Evolutionary conservation across 75 land plant genomes (phyloP), one percentile per base, ranked within the genome.

Genomic region (Cunninghamia lanceolata): DNA sequence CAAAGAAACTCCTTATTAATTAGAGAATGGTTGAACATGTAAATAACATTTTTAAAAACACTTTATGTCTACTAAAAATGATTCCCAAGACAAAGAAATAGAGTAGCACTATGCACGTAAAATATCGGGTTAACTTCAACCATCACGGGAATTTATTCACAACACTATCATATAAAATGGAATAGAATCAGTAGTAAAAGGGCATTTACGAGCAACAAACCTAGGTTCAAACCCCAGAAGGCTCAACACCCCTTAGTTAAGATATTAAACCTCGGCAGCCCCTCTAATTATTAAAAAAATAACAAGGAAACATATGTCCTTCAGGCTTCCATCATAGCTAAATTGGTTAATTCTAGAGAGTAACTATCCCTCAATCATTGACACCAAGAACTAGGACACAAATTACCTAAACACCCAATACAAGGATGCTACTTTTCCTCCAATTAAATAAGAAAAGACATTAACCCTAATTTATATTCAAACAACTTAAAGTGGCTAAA

Each of bases 131-230:
- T 39, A 21, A 77, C 80, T 77, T 77, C 25, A 40, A 45, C 45
- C 80, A 77, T 77, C 19, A 6, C 19, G 78, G 28, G n/a, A 77
- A 77, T 77, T 77, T 77, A 19, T 40, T 77, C 80, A 39, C 79
- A 39, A 36, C 39, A 40, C 43, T 17, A 77, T 19, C 28, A 38
- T 40, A n/a, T 28, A 39, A 40, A 77, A 77, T 77, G 43, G 28
- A 77, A 77, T n/a, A 77, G 43, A 39, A 56, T 16, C 50, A 47
- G 66, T 59, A 59, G 3, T 0, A 0, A 59, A 21, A 0, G 28
- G 68, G n/a, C 28, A 21, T 63, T 63, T 21, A 1, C 0, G 28
- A 2, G 28, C 68, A 63, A 63, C 25, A 63, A 8, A 63, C n/a
- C n/a, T 7, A 63, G 28, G 28, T 63, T 63, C n/a, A 25, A 63